phyloP scores from a whole-genome alignment of 1,284 basidiomycete species.

The Puccinia coronata region DNA sequence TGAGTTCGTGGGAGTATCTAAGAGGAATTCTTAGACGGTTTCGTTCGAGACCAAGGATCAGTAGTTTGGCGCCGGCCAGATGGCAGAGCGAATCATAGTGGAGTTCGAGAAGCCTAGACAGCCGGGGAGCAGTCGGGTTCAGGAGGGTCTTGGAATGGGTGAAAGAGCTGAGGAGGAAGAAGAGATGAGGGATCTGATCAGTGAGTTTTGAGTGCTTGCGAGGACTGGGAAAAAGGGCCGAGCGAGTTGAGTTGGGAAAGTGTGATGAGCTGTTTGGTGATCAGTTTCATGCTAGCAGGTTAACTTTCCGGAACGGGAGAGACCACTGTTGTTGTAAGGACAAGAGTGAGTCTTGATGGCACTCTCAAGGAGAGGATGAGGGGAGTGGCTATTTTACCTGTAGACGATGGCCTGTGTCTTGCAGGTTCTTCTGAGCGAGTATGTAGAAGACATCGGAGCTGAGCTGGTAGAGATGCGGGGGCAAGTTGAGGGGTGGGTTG shows the following conservation, averaged over 20 bases:
- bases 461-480: constrained; percentile 80
- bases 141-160: constrained; percentile 65
- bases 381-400: constrained; percentile 68
- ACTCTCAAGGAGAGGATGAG: not conserved
- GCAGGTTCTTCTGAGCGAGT: constrained; percentile 74
- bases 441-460: constrained; percentile 78
- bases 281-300: constrained; percentile 70
- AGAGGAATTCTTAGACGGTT: constrained; percentile 71
- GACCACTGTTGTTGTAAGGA: constrained; percentile 66
- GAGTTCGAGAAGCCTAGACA: constrained; percentile 60
- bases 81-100: constrained; percentile 66
- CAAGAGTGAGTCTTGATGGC: too few species aligned
- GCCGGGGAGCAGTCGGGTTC: constrained; percentile 60
- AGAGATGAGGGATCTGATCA: constrained; percentile 66
- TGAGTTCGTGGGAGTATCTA: constrained; percentile 72
- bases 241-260: constrained; percentile 65
- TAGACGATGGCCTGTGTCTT: constrained; percentile 79
- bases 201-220: constrained; percentile 10
- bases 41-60: constrained; percentile 94
- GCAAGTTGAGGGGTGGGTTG: not conserved
- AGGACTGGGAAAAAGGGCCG: constrained; percentile 17
- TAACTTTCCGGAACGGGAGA: constrained; percentile 85
- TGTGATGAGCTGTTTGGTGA: constrained; percentile 76
- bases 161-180: constrained; percentile 83
- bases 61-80: constrained; percentile 84